Evolutionary conservation across 768 basidiomycete species (phyloP).

Genomic region (Serendipita vermifera): DNA sequence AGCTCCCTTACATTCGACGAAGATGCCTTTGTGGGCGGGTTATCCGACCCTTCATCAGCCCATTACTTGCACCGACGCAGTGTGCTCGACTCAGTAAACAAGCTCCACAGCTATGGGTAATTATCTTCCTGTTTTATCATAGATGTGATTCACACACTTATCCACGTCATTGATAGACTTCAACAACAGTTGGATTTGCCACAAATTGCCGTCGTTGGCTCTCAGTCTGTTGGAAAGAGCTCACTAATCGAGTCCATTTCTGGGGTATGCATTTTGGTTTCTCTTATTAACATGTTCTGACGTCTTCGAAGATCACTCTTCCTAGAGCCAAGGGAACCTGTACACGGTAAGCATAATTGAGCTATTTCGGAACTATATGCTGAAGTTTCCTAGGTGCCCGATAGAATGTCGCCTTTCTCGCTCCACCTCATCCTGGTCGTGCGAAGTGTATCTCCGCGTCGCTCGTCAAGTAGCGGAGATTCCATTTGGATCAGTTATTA

Average conservation of each 20-base stretch:
- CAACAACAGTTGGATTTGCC: conserved; percentile 61
- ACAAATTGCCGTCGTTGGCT: conserved; percentile 61
- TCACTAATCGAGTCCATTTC: conserved; percentile 69
- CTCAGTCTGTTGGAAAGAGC: conserved; percentile 63
- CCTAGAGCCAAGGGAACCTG: conserved; percentile 11
- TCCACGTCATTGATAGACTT: conserved; percentile 29
- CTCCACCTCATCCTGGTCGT: conserved; percentile 14
- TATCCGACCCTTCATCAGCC: neutral
- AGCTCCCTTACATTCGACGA: too few species aligned
- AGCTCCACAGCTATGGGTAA: conserved; percentile 49
- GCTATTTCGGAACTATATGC: neutral
- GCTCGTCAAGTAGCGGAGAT: conserved; percentile 13
- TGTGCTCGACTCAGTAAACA: conserved; percentile 49
- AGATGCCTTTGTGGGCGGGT: neutral
- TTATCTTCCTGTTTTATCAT: conserved; percentile 10
- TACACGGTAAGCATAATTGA: conserved; percentile 2
- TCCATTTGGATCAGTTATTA: conserved; percentile 15
- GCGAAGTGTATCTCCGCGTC: conserved; percentile 17
- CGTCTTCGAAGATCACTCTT: conserved; percentile 7
- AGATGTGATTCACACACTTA: neutral
- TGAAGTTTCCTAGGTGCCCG: conserved; percentile 12
- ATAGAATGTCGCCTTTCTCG: conserved; percentile 18
- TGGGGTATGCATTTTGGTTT: neutral
- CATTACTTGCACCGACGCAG: conserved; percentile 23
- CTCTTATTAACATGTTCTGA: neutral